Percentiles rank a stretch among this genome's conserved stretches.
Evolutionary conservation across 2,329 filamentous ascomycete genomes (phyloP).

Genomic region (Pleoardoris graminearum): DNA sequence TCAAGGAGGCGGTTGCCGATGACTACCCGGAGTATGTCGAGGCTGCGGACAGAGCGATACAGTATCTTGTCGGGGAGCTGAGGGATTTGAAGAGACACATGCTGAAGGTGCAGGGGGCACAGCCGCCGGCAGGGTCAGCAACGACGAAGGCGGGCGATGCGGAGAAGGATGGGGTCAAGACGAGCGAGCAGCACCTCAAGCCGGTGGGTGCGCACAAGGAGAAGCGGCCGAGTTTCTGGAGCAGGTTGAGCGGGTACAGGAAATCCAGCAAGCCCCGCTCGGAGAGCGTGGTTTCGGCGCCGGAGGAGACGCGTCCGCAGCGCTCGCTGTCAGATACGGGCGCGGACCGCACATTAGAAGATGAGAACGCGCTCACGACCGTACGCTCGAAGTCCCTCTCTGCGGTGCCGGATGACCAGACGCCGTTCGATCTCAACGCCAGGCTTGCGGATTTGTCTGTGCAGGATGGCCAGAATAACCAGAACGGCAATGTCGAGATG

Average conservation of each 20-base stretch:
- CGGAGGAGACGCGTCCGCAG: slow-evolving; percentile 23
- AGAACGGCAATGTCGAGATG: neutral
- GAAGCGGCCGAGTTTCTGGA: slow-evolving; percentile 36
- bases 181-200: neutral
- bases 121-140: neutral
- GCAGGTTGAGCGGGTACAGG: slow-evolving; percentile 32
- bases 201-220: slow-evolving; percentile 28
- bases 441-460: slow-evolving; percentile 22
- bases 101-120: slow-evolving; percentile 20
- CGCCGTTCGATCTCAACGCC: slow-evolving; percentile 28
- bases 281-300: slow-evolving; percentile 22
- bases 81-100: slow-evolving; percentile 28
- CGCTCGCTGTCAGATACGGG: slow-evolving; percentile 33
- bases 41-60: slow-evolving; percentile 48
- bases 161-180: neutral
- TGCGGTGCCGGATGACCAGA: slow-evolving; percentile 31
- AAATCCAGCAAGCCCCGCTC: slow-evolving; percentile 28
- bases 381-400: slow-evolving; percentile 42
- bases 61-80: slow-evolving; percentile 47
- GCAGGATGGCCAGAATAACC: slow-evolving; percentile 8
- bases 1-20: slow-evolving; percentile 48
- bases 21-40: slow-evolving; percentile 52
- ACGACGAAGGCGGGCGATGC: neutral
- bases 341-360: slow-evolving; percentile 12
- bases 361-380: slow-evolving; percentile 26